Evolutionary conservation across 495 filamentous ascomycete genomes (phyloP).

Genomic region (Talaromyces proteolyticus): DNA sequence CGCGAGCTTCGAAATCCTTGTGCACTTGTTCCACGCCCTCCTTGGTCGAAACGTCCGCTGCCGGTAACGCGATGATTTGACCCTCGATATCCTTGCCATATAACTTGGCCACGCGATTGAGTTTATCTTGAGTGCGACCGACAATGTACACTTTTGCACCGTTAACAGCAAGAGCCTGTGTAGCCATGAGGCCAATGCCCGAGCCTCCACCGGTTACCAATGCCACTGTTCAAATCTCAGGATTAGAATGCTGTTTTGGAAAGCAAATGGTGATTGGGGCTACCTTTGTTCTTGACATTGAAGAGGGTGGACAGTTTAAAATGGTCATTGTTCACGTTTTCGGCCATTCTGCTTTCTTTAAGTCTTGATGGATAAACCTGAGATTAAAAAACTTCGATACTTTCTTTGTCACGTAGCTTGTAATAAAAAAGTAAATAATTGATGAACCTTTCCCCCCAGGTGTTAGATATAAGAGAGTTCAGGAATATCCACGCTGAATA

Average conservation of each 20-base stretch:
- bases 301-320: slow-evolving; percentile 45
- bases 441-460: too few species aligned
- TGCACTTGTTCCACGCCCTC: slow-evolving; percentile 21
- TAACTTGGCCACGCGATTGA: slow-evolving; percentile 42
- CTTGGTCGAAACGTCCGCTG: slow-evolving; percentile 45
- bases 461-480: too few species aligned
- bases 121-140: slow-evolving; percentile 48
- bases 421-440: too few species aligned
- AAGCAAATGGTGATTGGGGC: slow-evolving; percentile 4
- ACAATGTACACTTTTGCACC: slow-evolving; percentile 56
- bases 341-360: neutral
- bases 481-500: too few species aligned
- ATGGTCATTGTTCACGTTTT: slow-evolving; percentile 34
- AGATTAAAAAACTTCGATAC: too few species aligned
- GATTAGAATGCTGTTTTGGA: neutral
- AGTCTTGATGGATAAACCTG: neutral
- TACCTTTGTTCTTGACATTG: slow-evolving; percentile 46
- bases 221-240: slow-evolving; percentile 13
- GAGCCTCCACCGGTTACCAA: slow-evolving; percentile 50
- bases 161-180: slow-evolving; percentile 55
- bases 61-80: slow-evolving; percentile 47
- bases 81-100: slow-evolving; percentile 42
- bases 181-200: slow-evolving; percentile 46
- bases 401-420: too few species aligned
- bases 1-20: slow-evolving; percentile 34